phyloP scores from a whole-genome alignment of 805 yeast species.

The Nakazawaea ambrosiae region DNA sequence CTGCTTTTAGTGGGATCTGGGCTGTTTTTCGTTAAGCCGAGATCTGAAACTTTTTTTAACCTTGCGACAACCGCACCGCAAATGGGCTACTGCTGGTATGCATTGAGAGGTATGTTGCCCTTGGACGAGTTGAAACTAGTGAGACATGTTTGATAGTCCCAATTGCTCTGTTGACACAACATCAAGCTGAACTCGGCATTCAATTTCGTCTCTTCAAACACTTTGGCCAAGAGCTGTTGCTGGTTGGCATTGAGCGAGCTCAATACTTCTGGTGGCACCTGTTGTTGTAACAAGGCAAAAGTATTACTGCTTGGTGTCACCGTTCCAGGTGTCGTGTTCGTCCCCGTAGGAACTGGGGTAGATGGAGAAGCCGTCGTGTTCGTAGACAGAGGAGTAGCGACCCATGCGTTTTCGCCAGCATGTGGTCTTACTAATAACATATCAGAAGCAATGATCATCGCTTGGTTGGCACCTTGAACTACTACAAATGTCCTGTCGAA shows the following conservation, averaged over 20 bases:
- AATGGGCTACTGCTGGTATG: slow-evolving; percentile 31
- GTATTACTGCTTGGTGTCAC: slow-evolving; percentile 3
- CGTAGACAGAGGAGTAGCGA: slow-evolving; percentile 1
- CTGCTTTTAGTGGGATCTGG: too few species aligned
- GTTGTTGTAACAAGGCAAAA: slow-evolving; percentile 25
- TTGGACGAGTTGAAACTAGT: slow-evolving; percentile 64
- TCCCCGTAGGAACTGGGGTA: slow-evolving; percentile 14
- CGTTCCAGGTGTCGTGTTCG: slow-evolving; percentile 12
- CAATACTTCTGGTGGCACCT: slow-evolving; percentile 47
- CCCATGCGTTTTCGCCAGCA: slow-evolving; percentile 55
- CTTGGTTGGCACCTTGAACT: slow-evolving; percentile 60
- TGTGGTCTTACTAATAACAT: slow-evolving; percentile 59
- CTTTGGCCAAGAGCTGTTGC: slow-evolving; percentile 54
- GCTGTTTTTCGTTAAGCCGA: too few species aligned
- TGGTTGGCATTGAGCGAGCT: slow-evolving; percentile 46
- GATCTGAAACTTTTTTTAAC: too few species aligned
- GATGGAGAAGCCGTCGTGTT: slow-evolving; percentile 10
- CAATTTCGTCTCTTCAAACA: slow-evolving; percentile 67
- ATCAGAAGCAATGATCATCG: slow-evolving; percentile 84
- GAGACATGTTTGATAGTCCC: slow-evolving; percentile 69
- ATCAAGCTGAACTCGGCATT: slow-evolving; percentile 74
- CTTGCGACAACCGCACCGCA: too few species aligned
- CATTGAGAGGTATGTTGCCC: slow-evolving; percentile 46
- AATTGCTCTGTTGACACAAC: slow-evolving; percentile 82
- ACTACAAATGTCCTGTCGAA: slow-evolving; percentile 83